These are phyloP conservation scores for Gonapodya prolifera DNA, from an alignment of 192 early-diverging fungal species.

Conservation along the genomic window DNA sequence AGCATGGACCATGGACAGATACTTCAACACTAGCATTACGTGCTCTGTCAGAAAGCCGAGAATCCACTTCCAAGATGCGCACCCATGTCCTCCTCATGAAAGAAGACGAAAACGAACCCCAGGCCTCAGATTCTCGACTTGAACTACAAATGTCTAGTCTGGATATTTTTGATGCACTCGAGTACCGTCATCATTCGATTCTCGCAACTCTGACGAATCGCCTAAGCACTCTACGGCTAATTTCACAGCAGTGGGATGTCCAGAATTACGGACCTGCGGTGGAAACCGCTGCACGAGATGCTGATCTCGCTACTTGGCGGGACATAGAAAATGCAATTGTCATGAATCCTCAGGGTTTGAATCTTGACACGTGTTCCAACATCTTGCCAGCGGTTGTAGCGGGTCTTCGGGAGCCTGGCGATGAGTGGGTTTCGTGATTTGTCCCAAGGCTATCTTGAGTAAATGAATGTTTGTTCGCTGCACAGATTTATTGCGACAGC, in stretches of 20 bases:
- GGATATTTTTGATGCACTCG: background rate
- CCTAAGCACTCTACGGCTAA: background rate
- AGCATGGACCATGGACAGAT: no score
- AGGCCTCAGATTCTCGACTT: no score
- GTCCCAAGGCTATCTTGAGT: background rate
- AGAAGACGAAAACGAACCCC: no score
- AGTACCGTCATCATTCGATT: background rate
- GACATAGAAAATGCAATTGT: background rate
- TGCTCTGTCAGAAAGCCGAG: no score
- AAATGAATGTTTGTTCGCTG: background rate
- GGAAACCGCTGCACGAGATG: background rate
- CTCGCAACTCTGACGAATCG: background rate
- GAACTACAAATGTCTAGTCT: background rate
- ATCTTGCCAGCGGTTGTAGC: background rate
- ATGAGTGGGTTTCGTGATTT: background rate
- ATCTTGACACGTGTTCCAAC: background rate
- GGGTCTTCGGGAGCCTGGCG: background rate
- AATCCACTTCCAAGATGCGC: no score
- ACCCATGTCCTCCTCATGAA: no score
- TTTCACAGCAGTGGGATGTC: background rate
- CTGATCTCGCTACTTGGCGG: background rate
- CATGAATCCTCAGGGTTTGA: background rate
- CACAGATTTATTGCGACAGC: background rate
- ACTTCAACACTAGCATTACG: no score
- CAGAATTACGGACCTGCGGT: background rate